Conservation (phyloP, 768 basidiomycete species). For the Suillus bovinus region DNA sequence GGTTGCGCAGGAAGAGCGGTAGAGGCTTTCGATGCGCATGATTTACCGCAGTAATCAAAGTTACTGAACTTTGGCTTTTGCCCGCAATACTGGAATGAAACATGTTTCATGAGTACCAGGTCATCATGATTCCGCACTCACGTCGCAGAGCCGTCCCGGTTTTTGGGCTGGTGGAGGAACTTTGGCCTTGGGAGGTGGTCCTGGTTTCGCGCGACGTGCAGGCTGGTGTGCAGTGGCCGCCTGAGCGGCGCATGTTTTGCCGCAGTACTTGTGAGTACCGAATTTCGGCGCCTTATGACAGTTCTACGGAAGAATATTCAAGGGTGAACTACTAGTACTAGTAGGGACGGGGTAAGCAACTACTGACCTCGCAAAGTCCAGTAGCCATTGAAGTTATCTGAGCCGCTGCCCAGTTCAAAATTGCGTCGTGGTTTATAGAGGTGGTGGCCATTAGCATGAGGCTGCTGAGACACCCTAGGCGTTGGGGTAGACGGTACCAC, state of each 20-base stretch:
- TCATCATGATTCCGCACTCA: constrained; percentile 29
- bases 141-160: constrained; percentile 25
- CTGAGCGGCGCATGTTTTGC: constrained; percentile 55
- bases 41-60: constrained; percentile 66
- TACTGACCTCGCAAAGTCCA: constrained; percentile 32
- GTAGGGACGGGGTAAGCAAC: background rate
- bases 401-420: constrained; percentile 4
- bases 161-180: constrained; percentile 18
- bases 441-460: constrained; percentile 4
- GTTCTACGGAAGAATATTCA: constrained; percentile 35
- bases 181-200: constrained; percentile 17
- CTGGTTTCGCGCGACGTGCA: constrained; percentile 11
- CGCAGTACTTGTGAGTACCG: constrained; percentile 53
- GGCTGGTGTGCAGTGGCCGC: constrained; percentile 21
- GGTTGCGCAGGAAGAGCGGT: constrained; percentile 22
- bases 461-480: constrained; percentile 1
- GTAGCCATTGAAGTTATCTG: constrained; percentile 26
- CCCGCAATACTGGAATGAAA: constrained; percentile 42
- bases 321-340: background rate
- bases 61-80: constrained; percentile 61
- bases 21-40: constrained; percentile 54
- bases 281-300: constrained; percentile 59
- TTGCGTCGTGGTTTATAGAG: constrained; percentile 6
- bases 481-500: background rate
- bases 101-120: constrained; percentile 18